A percentile compares a stretch with the other conserved stretches of the same genome.
Evolutionary conservation across 2,329 filamentous ascomycete species (phyloP).

Genomic region (Ophiostoma himal-ulmi): DNA sequence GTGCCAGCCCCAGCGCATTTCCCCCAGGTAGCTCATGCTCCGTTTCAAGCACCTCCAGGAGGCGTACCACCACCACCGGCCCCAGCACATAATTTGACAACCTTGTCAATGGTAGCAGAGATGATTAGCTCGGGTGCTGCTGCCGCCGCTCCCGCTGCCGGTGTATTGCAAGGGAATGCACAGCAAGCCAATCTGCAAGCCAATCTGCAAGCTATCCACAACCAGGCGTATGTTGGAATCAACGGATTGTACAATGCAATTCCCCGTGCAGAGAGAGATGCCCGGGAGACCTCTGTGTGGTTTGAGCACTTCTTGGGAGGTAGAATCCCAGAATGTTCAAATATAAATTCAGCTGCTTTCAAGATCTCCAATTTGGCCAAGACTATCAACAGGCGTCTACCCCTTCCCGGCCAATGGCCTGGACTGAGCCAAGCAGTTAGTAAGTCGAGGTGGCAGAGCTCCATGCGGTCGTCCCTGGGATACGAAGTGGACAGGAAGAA

Average conservation of each 20-base stretch:
- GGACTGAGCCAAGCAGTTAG: not conserved
- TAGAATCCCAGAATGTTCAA: not conserved
- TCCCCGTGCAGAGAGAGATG: not conserved
- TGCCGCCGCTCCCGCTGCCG: too few species aligned
- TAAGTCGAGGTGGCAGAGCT: not conserved
- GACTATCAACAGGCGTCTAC: not conserved
- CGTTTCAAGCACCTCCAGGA: too few species aligned
- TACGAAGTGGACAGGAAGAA: not conserved
- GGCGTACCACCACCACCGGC: too few species aligned
- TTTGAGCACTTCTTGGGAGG: conserved; percentile 1
- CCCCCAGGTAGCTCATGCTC: too few species aligned
- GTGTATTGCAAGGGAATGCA: not conserved
- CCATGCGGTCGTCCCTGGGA: not conserved
- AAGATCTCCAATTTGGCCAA: not conserved
- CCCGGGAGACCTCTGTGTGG: not conserved
- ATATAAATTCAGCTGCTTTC: not conserved
- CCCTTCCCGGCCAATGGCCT: not conserved
- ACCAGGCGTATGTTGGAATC: not conserved
- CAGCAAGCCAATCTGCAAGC: not conserved
- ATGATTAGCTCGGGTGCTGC: too few species aligned
- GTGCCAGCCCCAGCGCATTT: too few species aligned
- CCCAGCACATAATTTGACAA: too few species aligned
- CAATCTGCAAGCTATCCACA: not conserved
- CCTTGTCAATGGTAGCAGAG: too few species aligned
- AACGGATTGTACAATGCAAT: not conserved